phyloP scores from a whole-genome alignment of 257 asterid species.

The Jacaranda copaia region DNA sequence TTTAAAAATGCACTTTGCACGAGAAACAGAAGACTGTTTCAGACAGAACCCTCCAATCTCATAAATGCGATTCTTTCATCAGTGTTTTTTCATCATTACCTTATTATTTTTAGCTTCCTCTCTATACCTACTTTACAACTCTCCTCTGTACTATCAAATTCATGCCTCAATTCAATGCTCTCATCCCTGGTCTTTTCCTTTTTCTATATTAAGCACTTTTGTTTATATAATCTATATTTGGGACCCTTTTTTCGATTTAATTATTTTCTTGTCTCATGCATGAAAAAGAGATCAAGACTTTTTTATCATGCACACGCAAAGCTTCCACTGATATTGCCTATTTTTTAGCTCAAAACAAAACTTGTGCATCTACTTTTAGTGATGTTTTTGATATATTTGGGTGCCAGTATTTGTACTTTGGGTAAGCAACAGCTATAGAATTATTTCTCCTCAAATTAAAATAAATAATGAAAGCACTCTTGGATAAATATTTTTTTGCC shows the following conservation, averaged over 20 bases:
- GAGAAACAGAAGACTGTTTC: constrained; percentile 59
- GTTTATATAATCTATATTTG: not conserved
- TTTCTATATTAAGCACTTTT: constrained; percentile 14
- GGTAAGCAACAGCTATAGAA: not conserved
- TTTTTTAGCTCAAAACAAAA: constrained; percentile 33
- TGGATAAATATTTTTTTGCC: not conserved
- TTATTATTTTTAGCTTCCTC: constrained; percentile 66
- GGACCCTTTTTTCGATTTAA: not conserved
- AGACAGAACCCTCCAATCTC: constrained; percentile 55
- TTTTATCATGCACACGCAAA: constrained; percentile 32
- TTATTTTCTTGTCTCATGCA: constrained; percentile 33
- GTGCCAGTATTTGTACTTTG: constrained; percentile 23
- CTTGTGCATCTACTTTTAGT: constrained; percentile 23
- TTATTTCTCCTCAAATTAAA: not conserved
- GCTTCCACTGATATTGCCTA: not conserved
- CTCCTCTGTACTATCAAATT: constrained; percentile 23
- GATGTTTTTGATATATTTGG: constrained; percentile 24
- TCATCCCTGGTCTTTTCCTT: not conserved
- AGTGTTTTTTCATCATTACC: constrained; percentile 58
- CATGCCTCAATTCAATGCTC: constrained; percentile 27
- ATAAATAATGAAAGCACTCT: not conserved
- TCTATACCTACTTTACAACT: constrained; percentile 53
- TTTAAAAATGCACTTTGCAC: constrained; percentile 61
- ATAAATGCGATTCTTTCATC: constrained; percentile 56
- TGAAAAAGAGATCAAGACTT: constrained; percentile 23